A percentile compares a stretch with the other conserved stretches of the same genome.
phyloP scores from a whole-genome alignment of 2,329 filamentous ascomycete species.

The Fusarium nematophilum region DNA sequence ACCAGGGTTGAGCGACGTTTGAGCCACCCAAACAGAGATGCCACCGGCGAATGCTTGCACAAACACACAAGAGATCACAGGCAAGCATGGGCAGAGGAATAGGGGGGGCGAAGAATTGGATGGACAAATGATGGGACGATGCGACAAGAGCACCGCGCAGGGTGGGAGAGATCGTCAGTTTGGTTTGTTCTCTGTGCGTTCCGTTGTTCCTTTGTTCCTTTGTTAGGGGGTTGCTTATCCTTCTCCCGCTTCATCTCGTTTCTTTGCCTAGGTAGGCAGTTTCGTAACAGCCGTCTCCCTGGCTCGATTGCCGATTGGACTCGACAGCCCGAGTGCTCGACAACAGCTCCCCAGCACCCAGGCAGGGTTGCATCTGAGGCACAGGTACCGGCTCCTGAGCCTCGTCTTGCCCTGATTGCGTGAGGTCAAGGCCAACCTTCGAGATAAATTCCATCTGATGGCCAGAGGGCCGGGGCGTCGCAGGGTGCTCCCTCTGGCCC shows the following conservation, averaged over 20 bases:
- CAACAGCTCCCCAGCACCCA: neutral
- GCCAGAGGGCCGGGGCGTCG: constrained; percentile 10
- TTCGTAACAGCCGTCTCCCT: neutral
- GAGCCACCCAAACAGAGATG: constrained; percentile 19
- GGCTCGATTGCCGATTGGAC: constrained; percentile 5
- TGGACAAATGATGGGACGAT: constrained; percentile 16
- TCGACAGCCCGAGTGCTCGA: constrained; percentile 1
- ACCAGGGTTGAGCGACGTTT: constrained; percentile 17
- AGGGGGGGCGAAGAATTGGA: constrained; percentile 11
- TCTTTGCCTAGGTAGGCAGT: neutral
- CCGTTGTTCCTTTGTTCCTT: constrained; percentile 7
- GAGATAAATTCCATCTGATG: constrained; percentile 19
- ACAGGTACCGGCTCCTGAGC: neutral
- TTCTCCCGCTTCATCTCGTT: constrained; percentile 11
- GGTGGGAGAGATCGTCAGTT: constrained; percentile 13
- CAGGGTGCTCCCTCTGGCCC: constrained; percentile 20
- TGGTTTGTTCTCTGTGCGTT: constrained; percentile 22
- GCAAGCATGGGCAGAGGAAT: neutral
- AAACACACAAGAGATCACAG: constrained; percentile 9
- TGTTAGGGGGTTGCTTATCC: constrained; percentile 27
- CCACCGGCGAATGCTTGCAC: constrained; percentile 10
- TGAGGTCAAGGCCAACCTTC: constrained; percentile 12
- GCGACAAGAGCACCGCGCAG: neutral
- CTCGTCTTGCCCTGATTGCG: constrained; percentile 17
- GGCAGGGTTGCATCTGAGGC: too few relatives aligned